A percentile compares a stretch with the other conserved stretches of the same genome.
Conservation (phyloP, 768 basidiomycete genomes). For the Tricholoma sp. region DNA sequence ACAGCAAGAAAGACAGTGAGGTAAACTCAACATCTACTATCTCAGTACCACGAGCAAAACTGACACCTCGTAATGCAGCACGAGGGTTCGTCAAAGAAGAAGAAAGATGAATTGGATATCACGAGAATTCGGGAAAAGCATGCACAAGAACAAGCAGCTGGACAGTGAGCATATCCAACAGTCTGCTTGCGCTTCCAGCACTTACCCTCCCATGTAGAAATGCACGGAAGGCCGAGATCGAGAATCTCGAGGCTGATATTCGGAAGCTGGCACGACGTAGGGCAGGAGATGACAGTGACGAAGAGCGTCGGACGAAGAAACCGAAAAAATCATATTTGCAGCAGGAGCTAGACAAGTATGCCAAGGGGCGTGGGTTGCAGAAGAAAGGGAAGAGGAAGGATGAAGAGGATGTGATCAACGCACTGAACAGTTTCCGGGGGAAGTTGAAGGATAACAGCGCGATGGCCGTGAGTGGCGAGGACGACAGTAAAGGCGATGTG, state of each 20-base stretch:
- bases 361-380: constrained; percentile 56
- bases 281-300: constrained; percentile 51
- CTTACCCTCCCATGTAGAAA: constrained; percentile 32
- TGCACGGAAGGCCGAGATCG: constrained; percentile 70
- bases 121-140: constrained; percentile 73
- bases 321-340: constrained; percentile 68
- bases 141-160: constrained; percentile 61
- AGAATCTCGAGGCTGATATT: constrained; percentile 85
- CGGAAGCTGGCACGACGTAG: constrained; percentile 66
- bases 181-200: neutral
- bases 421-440: constrained; percentile 64
- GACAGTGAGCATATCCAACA: constrained; percentile 40
- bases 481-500: constrained; percentile 4
- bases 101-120: constrained; percentile 48
- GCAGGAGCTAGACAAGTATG: constrained; percentile 80
- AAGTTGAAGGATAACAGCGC: constrained; percentile 50
- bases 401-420: constrained; percentile 66
- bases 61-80: neutral
- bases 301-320: constrained; percentile 54
- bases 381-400: constrained; percentile 56
- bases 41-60: neutral
- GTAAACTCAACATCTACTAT: neutral
- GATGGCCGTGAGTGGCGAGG: constrained; percentile 17
- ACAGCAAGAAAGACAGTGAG: neutral
- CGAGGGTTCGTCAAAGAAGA: constrained; percentile 26